These are phyloP conservation scores for Globisporangium solare DNA, from an alignment of 352 stramenopile species.

Conservation along the genomic window DNA sequence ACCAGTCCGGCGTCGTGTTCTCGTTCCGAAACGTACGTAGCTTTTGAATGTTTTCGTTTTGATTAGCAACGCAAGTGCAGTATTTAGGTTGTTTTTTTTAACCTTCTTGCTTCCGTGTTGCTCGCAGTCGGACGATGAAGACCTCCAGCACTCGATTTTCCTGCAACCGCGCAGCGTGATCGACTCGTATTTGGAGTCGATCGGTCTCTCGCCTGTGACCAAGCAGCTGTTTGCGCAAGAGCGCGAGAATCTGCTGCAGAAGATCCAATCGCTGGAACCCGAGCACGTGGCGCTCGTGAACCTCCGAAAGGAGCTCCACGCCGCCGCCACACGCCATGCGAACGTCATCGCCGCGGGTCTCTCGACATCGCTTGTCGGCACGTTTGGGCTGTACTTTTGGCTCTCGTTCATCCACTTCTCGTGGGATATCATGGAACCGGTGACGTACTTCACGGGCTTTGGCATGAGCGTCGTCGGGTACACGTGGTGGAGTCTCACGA, in stretches of 20 bases:
- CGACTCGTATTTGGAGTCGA: constrained; percentile 72
- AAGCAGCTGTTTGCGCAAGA: constrained; percentile 65
- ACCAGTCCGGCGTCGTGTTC: constrained; percentile 73
- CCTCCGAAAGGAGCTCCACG: constrained; percentile 56
- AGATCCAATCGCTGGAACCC: constrained; percentile 66
- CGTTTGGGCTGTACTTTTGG: constrained; percentile 85
- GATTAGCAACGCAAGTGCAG: too few relatives aligned
- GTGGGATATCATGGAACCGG: constrained; percentile 89
- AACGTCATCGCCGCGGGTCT: constrained; percentile 50
- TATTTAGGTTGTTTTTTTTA: not conserved
- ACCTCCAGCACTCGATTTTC: constrained; percentile 73
- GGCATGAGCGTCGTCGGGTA: constrained; percentile 74
- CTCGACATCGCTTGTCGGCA: constrained; percentile 60
- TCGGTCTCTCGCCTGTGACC: constrained; percentile 65
- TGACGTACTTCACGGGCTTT: constrained; percentile 88
- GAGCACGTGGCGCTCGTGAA: constrained; percentile 66
- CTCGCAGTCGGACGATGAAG: constrained; percentile 47
- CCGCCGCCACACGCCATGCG: constrained; percentile 51
- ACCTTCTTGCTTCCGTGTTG: not conserved
- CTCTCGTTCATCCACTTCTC: constrained; percentile 87
- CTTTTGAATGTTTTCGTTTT: not conserved
- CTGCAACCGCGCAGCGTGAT: constrained; percentile 75
- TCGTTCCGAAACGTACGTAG: constrained; percentile 63
- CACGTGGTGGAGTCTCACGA: constrained; percentile 81
- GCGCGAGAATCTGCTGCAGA: constrained; percentile 50